Conservation (phyloP, 2,329 filamentous ascomycete genomes). For the Colletotrichum sp. region DNA sequence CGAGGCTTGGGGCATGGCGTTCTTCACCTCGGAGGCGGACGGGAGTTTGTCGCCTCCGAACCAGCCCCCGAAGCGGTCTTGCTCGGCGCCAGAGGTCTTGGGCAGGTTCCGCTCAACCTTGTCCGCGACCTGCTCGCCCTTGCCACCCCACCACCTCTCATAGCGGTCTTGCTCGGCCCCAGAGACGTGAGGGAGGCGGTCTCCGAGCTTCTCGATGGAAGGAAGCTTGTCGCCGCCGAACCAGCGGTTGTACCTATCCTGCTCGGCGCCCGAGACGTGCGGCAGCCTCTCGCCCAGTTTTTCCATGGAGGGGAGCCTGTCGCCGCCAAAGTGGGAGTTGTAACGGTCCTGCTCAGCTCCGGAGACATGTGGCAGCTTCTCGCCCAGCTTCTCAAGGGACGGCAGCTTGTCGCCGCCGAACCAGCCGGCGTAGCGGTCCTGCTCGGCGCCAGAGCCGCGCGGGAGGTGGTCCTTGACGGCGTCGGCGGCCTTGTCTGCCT, state of each 20-base stretch:
- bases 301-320: background rate
- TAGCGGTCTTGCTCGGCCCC: conserved; percentile 27
- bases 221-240: conserved; percentile 21
- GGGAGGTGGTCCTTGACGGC: conserved; percentile 15
- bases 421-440: conserved; percentile 26
- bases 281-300: conserved; percentile 8
- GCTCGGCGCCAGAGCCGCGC: conserved; percentile 23
- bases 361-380: conserved; percentile 2
- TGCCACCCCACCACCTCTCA: conserved; percentile 5
- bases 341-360: conserved; percentile 29
- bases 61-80: conserved; percentile 22
- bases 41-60: conserved; percentile 22
- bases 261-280: conserved; percentile 17
- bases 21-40: conserved; percentile 22
- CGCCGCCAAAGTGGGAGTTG: conserved; percentile 25
- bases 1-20: background rate
- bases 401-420: conserved; percentile 22
- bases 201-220: background rate
- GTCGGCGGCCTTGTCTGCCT: conserved; percentile 3
- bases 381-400: background rate
- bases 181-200: conserved; percentile 3
- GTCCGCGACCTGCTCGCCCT: background rate
- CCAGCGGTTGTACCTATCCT: conserved; percentile 22
- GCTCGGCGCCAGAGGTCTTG: conserved; percentile 19
- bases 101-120: conserved; percentile 13